Evolutionary conservation across 148 eudicot genomes (phyloP).

Genomic region (Nyssa sinensis): DNA sequence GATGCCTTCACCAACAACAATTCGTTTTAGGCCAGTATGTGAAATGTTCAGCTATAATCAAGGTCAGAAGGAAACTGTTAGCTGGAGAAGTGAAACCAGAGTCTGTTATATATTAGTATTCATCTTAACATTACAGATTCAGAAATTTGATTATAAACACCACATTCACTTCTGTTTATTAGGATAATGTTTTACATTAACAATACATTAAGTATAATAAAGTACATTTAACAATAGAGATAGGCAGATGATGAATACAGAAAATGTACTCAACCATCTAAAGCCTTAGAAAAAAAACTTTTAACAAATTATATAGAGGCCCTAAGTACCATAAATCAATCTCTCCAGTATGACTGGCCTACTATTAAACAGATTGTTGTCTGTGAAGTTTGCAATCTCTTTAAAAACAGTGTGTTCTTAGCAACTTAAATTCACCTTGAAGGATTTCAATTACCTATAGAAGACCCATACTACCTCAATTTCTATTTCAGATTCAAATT

Average conservation of each 20-base stretch:
- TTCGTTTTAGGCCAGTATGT: slow-evolving; percentile 44
- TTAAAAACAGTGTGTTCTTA: too few relatives aligned
- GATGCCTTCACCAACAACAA: slow-evolving; percentile 58
- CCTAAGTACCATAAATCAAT: too few relatives aligned
- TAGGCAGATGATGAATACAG: not conserved
- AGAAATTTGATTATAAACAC: not conserved
- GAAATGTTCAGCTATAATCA: slow-evolving; percentile 45
- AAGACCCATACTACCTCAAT: too few relatives aligned
- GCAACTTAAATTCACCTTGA: too few relatives aligned
- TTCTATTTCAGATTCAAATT: too few relatives aligned
- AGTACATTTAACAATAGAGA: not conserved
- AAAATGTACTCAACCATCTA: too few relatives aligned
- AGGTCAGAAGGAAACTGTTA: slow-evolving; percentile 6
- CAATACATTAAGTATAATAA: not conserved
- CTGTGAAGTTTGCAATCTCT: too few relatives aligned
- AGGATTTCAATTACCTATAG: too few relatives aligned
- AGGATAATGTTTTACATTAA: not conserved
- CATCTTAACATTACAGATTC: not conserved
- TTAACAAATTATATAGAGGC: too few relatives aligned
- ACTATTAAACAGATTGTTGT: too few relatives aligned
- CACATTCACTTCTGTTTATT: not conserved
- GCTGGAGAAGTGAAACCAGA: slow-evolving; percentile 4
- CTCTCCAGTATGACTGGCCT: too few relatives aligned
- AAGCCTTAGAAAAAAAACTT: too few relatives aligned
- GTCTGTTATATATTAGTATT: not conserved